Base-by-base conservation (phyloP, 2,329 filamentous ascomycete species). In the Sporothrix variecibatus region DNA sequence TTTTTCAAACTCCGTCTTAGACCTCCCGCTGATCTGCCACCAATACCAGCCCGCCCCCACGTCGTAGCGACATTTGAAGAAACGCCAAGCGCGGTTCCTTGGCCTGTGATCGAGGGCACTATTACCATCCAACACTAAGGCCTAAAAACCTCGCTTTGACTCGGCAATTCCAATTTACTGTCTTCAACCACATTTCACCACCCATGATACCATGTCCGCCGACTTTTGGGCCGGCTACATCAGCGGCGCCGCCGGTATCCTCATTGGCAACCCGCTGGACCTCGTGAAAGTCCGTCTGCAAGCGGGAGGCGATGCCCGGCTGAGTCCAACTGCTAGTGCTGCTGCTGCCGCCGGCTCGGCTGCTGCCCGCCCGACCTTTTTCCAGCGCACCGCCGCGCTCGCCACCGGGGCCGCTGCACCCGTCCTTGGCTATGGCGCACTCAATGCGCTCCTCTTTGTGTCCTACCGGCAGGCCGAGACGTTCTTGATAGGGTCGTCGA, bases 141-240 rank as follows among this genome's bases (percentile, higher is more conserved):
- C 64, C 65, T 65, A 53, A 56, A 68, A 58, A 51, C 38, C 23
- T 20, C 72, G 46, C n/a, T 60, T 56, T 56, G 28, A 71, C 15
- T 65, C 31, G 46, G 31, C 40, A 17, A 40, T 58, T 46, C 38
- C 17, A 40, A 17, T 17, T 28, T 26, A 15, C 26, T 15, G n/a
- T 2, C 23, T 46, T 23, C n/a, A 20, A 62, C 60, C 38, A 31
- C 34, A 12, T 31, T 28, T 60, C 67, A 28, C 60, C 23, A 15
- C 34, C 26, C 12, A 46, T 26, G 31, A 23, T 26, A 7, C 7
- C 56, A 20, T 96, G 93, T 93, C 93, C 70, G 90, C 94, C 78
- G 95, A 97, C 81, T 98, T 98, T 82, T 97, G 93, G 93, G 93
- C 95, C 74, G 94, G 95, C 79, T 98, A 97, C 82, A 84, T 96